These are phyloP conservation scores for Agrocybe chaxingu DNA, from an alignment of 768 basidiomycete genomes.

Conservation along the genomic window DNA sequence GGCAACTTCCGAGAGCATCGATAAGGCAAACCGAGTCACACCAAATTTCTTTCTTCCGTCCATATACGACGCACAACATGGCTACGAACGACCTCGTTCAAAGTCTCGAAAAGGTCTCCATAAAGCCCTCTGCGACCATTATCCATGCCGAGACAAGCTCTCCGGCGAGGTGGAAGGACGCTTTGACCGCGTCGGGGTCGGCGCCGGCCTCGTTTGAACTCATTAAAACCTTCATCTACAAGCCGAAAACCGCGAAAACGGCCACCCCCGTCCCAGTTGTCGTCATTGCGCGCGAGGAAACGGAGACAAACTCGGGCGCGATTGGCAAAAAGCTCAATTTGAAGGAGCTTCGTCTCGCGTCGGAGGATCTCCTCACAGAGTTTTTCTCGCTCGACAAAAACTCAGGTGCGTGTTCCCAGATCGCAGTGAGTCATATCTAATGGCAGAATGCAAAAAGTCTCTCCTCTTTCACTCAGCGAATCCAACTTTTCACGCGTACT, in stretches of 20 bases:
- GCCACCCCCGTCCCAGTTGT: constrained; percentile 83
- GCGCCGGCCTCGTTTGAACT: constrained; percentile 64
- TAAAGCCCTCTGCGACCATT: constrained; percentile 50
- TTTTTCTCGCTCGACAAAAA: constrained; percentile 86
- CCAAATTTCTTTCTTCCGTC: constrained; percentile 14
- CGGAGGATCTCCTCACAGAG: constrained; percentile 48
- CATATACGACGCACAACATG: constrained; percentile 25
- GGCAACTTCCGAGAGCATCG: constrained; percentile 30
- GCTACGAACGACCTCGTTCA: constrained; percentile 32
- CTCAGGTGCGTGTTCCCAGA: constrained; percentile 59
- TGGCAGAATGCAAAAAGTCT: constrained; percentile 49
- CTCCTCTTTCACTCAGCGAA: constrained; percentile 69
- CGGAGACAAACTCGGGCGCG: constrained; percentile 75
- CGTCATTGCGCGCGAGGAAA: constrained; percentile 79
- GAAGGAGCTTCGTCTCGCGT: constrained; percentile 85
- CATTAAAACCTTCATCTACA: constrained; percentile 90
- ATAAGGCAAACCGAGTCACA: constrained; percentile 40
- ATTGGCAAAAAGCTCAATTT: constrained; percentile 78
- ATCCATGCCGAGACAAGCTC: constrained; percentile 63
- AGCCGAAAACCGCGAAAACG: constrained; percentile 93
- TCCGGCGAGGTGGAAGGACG: constrained; percentile 74
- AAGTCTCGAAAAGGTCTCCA: constrained; percentile 51
- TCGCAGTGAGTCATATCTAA: background rate
- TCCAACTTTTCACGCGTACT: constrained; percentile 66
- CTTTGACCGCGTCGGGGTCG: constrained; percentile 50